Evolutionary conservation across 2,329 filamentous ascomycete genomes (phyloP).

Genomic region (Lachnellula occidentalis): DNA sequence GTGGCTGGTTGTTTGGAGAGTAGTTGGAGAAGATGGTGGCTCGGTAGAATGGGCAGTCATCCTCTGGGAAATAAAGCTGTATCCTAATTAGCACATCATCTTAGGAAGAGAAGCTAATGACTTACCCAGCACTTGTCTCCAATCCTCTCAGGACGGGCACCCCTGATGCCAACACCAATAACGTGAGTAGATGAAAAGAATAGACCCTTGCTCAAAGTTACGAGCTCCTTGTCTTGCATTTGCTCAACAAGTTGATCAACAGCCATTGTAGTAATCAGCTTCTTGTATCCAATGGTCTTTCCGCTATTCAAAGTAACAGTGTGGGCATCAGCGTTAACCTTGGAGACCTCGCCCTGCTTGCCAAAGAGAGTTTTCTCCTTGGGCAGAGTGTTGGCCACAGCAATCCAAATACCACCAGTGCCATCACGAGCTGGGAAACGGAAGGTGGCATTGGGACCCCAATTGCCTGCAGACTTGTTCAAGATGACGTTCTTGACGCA

Average conservation of each 20-base stretch:
- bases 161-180: conserved; percentile 91
- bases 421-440: conserved; percentile 93
- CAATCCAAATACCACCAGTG: conserved; percentile 98
- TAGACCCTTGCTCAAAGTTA: conserved; percentile 78
- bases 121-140: conserved; percentile 98
- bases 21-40: conserved; percentile 99
- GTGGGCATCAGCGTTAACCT: conserved; percentile 83
- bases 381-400: conserved; percentile 87
- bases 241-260: conserved; percentile 82
- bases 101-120: conserved; percentile 1
- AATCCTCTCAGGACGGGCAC: conserved; percentile 86
- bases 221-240: conserved; percentile 82
- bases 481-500: conserved; percentile 93
- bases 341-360: conserved; percentile 74
- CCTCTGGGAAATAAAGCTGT: conserved; percentile 94
- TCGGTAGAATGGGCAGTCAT: conserved; percentile 98
- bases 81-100: conserved; percentile 21
- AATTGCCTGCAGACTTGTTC: conserved; percentile 92
- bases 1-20: conserved; percentile 95
- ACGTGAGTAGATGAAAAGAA: conserved; percentile 98
- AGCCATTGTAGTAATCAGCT: conserved; percentile 93
- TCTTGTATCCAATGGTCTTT: conserved; percentile 83
- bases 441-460: conserved; percentile 98
- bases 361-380: conserved; percentile 90
- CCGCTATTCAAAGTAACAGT: conserved; percentile 77